phyloP scores from a whole-genome alignment of 345 rosid species.

The Eucalyptus rudis region DNA sequence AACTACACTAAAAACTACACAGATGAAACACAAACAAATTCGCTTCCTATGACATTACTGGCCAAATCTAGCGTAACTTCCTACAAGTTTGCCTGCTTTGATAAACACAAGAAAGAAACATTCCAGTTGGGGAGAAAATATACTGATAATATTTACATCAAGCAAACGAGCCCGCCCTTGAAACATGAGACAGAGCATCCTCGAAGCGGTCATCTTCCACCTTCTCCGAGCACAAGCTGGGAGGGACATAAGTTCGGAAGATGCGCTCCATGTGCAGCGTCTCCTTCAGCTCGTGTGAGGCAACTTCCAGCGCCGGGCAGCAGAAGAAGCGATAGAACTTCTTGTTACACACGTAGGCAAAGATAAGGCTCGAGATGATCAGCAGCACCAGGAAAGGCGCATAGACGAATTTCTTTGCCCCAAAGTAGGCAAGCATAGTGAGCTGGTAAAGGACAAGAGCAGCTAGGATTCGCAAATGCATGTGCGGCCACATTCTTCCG shows the following conservation, averaged over 20 bases:
- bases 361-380: slow-evolving; percentile 35
- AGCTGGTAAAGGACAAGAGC: slow-evolving; percentile 60
- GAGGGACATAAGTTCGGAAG: slow-evolving; percentile 46
- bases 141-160: slow-evolving; percentile 2
- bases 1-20: background rate
- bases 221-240: slow-evolving; percentile 61
- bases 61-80: background rate
- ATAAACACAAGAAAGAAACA: background rate
- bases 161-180: slow-evolving; percentile 16
- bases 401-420: slow-evolving; percentile 30
- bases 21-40: background rate
- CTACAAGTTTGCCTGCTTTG: background rate
- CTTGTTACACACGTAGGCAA: slow-evolving; percentile 37
- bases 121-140: background rate
- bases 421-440: slow-evolving; percentile 62
- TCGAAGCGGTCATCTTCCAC: slow-evolving; percentile 45
- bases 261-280: slow-evolving; percentile 40
- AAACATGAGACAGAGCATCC: slow-evolving; percentile 53
- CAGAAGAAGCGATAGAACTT: slow-evolving; percentile 60
- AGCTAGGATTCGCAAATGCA: slow-evolving; percentile 50
- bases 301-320: slow-evolving; percentile 61
- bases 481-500: slow-evolving; percentile 98
- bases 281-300: slow-evolving; percentile 48
- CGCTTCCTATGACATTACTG: background rate
- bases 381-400: slow-evolving; percentile 30